phyloP scores from a whole-genome alignment of 2,329 filamentous ascomycete species.

The Cylindrodendrum hubeiense region DNA sequence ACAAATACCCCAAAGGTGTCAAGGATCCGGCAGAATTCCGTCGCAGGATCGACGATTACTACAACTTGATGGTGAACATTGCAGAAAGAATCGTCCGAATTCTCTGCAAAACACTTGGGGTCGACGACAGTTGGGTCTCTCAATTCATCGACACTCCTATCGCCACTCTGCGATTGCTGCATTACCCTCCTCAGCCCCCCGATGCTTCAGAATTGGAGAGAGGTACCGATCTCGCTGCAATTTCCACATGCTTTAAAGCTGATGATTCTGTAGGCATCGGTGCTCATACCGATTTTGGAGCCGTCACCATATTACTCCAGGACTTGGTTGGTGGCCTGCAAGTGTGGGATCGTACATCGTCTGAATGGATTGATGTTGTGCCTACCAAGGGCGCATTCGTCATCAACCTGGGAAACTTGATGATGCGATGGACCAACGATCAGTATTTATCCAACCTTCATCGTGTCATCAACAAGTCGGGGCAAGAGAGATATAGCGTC shows the following conservation, averaged over 20 bases:
- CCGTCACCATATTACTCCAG: conserved; percentile 29
- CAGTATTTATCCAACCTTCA: conserved; percentile 66
- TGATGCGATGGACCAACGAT: conserved; percentile 64
- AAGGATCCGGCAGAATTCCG: conserved; percentile 7
- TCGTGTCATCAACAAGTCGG: conserved; percentile 65
- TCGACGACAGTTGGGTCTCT: conserved; percentile 12
- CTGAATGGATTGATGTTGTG: conserved; percentile 44
- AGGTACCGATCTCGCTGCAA: neutral
- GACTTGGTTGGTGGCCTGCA: conserved; percentile 27
- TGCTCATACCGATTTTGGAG: conserved; percentile 29
- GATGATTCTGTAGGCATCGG: conserved; percentile 11
- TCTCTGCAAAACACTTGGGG: conserved; percentile 13
- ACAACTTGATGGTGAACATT: neutral
- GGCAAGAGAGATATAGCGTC: conserved; percentile 64
- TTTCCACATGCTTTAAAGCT: neutral
- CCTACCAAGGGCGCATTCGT: conserved; percentile 61
- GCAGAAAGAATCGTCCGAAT: conserved; percentile 9
- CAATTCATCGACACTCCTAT: conserved; percentile 23
- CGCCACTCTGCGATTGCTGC: conserved; percentile 21
- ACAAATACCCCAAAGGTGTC: conserved; percentile 22
- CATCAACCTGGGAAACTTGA: conserved; percentile 64
- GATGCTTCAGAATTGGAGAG: conserved; percentile 20
- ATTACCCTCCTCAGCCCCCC: conserved; percentile 23
- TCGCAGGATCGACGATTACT: conserved; percentile 7
- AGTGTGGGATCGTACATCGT: conserved; percentile 25